Evolutionary conservation across 441 rosid species (phyloP).

Genomic region (Capsella rubella): DNA sequence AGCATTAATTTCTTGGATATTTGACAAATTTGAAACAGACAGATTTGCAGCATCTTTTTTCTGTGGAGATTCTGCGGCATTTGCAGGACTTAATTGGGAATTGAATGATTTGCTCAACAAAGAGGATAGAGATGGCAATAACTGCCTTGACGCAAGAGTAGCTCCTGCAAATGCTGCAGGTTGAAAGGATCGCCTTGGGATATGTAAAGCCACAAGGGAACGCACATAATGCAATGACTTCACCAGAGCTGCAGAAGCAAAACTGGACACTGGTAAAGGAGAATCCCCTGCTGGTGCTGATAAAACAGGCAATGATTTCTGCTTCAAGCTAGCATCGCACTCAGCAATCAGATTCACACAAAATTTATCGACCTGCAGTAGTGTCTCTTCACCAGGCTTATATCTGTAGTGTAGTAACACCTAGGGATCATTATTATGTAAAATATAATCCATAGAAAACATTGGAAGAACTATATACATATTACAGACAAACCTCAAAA

Average conservation of each 20-base stretch:
- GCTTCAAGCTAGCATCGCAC: slow-evolving; percentile 69
- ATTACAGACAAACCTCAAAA: slow-evolving; percentile 12
- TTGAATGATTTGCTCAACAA: slow-evolving; percentile 88
- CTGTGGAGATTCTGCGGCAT: slow-evolving; percentile 70
- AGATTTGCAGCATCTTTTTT: slow-evolving; percentile 64
- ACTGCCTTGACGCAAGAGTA: slow-evolving; percentile 78
- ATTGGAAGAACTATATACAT: slow-evolving; percentile 14
- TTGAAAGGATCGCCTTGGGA: slow-evolving; percentile 89
- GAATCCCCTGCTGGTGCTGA: slow-evolving; percentile 57
- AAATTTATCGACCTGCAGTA: slow-evolving; percentile 90
- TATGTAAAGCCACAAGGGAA: slow-evolving; percentile 86
- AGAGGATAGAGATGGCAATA: slow-evolving; percentile 83
- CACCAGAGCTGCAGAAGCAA: slow-evolving; percentile 85
- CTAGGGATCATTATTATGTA: slow-evolving; percentile 33
- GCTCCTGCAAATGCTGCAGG: slow-evolving; percentile 91
- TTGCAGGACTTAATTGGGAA: slow-evolving; percentile 79
- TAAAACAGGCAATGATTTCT: slow-evolving; percentile 54
- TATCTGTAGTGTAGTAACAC: slow-evolving; percentile 65
- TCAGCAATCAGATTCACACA: slow-evolving; percentile 80
- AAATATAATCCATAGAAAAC: slow-evolving; percentile 21
- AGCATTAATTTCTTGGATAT: slow-evolving; percentile 64
- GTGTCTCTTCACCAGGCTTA: slow-evolving; percentile 94
- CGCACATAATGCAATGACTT: slow-evolving; percentile 97
- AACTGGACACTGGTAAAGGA: slow-evolving; percentile 83
- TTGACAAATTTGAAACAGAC: slow-evolving; percentile 72